Evolutionary conservation across 345 rosid genomes (phyloP), one percentile per base, ranked within the genome.

Genomic region (Hibiscus trionum): DNA sequence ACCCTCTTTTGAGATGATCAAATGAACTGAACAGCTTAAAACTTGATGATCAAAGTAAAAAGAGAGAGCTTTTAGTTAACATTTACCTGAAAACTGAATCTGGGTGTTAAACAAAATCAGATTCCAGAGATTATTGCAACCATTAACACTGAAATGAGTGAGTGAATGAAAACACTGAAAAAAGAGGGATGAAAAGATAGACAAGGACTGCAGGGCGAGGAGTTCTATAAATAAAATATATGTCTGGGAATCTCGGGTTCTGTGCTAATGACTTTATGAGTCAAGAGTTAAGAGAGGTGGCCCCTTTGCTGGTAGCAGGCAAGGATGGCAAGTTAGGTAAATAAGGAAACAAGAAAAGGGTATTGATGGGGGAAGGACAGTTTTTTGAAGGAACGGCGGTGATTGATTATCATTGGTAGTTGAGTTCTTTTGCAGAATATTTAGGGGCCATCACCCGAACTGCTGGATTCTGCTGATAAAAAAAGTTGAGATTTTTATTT

Each of bases 191-290:
- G 26, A 39, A 19, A 11, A 4, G 12, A 53, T 35, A 26, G 52
- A 55, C 60, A 56, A 71, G 24, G 73, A 58, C 72, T 66, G 46
- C n/a, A 19, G 14, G 69, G 33, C 12, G 69, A 58, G 9, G 24
- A 72, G 49, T 66, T 56, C 63, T 49, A 67, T 24, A 49, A 67
- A 71, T 47, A 47, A 62, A 56, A 24, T 62, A 17, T 33, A 9
- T 64, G 67, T 29, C 66, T 57, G 72, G 65, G 72, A 66, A 77
- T 59, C 72, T 66, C 11, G 69, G 75, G 62, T 10, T 65, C n/a
- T 66, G 72, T 59, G 72, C 11, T 14, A 1, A 27, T 15, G 73
- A 64, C 68, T 39, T 58, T 42, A 14, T 21, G 52, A 31, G 33
- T 31, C 4, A 21, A 21, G 24, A 53, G 58, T 35, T 10, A 52